Percentiles rank a stretch among this genome's conserved stretches.
Conservation (phyloP, 192 early-diverging fungal genomes). For the Coemansia sp. region DNA sequence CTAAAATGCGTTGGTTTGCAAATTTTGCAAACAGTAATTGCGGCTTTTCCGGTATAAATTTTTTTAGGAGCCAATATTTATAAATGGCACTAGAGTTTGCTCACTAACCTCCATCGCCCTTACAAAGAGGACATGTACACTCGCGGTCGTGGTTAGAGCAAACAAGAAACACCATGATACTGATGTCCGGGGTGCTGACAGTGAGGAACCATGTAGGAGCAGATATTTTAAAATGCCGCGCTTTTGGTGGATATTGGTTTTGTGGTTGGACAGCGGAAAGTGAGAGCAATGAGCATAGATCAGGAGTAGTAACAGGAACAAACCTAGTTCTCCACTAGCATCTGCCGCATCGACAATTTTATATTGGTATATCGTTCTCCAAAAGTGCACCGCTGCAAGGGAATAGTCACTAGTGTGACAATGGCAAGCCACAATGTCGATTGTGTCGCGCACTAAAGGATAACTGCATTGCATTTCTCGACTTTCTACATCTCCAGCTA, state of each 20-base stretch:
- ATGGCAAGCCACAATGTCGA: slow-evolving; percentile 15
- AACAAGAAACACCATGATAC: neutral
- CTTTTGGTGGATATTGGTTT: neutral
- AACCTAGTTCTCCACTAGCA: neutral
- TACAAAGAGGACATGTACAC: slow-evolving; percentile 36
- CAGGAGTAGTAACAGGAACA: neutral
- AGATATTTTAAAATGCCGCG: neutral
- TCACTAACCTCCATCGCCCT: slow-evolving; percentile 17
- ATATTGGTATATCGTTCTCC: neutral
- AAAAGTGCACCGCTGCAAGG: neutral
- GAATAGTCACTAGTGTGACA: slow-evolving; percentile 8
- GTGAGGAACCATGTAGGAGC: neutral
- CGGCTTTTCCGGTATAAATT: neutral
- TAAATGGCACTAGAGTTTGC: neutral
- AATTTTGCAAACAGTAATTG: neutral
- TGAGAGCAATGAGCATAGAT: neutral
- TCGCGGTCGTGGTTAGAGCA: slow-evolving; percentile 27
- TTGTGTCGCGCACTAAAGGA: slow-evolving; percentile 4
- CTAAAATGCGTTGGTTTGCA: neutral
- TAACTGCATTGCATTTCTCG: slow-evolving; percentile 7
- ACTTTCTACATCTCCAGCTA: slow-evolving; percentile 9
- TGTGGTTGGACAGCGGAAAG: neutral
- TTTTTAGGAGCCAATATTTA: neutral
- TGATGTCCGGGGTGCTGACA: neutral
- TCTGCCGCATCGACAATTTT: slow-evolving; percentile 8